These are phyloP conservation scores for Leishmania arabica DNA, from an alignment of 208 protist species.

Conservation along the genomic window DNA sequence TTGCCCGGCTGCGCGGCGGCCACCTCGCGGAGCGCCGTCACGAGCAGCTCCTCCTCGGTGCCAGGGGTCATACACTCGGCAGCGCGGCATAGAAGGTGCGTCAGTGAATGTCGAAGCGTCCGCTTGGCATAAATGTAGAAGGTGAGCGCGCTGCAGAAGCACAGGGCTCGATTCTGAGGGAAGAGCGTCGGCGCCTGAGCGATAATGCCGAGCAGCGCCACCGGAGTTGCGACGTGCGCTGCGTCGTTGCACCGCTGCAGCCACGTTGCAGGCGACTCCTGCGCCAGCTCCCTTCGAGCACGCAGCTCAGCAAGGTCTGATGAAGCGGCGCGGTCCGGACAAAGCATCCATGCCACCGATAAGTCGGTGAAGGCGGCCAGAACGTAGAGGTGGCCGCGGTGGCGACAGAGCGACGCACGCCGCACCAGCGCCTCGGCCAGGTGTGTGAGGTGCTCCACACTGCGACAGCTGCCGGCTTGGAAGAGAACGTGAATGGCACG, in stretches of 20 bases:
- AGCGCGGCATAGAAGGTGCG: constrained; percentile 24
- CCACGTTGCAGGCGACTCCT: constrained; percentile 17
- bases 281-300: constrained; percentile 10
- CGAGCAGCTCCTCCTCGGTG: constrained; percentile 25
- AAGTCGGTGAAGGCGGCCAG: constrained; percentile 24
- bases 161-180: constrained; percentile 21
- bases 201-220: constrained; percentile 18
- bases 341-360: constrained; percentile 22
- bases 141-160: constrained; percentile 13
- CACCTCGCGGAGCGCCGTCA: constrained; percentile 25
- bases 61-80: constrained; percentile 20
- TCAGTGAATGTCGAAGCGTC: constrained; percentile 18
- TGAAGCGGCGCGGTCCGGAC: constrained; percentile 2
- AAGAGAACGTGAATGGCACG: constrained; percentile 32
- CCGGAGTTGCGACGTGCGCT: constrained; percentile 17
- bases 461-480: constrained; percentile 31
- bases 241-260: constrained; percentile 27
- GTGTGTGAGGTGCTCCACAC: constrained; percentile 23
- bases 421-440: constrained; percentile 28
- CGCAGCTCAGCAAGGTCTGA: constrained; percentile 17
- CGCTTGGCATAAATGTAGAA: constrained; percentile 23
- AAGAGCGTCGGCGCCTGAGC: constrained; percentile 24
- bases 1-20: constrained; percentile 3
- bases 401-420: constrained; percentile 28
- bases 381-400: constrained; percentile 29